Evolutionary conservation across 208 protist genomes (phyloP).

Genomic region (Leishmania mexicana): DNA sequence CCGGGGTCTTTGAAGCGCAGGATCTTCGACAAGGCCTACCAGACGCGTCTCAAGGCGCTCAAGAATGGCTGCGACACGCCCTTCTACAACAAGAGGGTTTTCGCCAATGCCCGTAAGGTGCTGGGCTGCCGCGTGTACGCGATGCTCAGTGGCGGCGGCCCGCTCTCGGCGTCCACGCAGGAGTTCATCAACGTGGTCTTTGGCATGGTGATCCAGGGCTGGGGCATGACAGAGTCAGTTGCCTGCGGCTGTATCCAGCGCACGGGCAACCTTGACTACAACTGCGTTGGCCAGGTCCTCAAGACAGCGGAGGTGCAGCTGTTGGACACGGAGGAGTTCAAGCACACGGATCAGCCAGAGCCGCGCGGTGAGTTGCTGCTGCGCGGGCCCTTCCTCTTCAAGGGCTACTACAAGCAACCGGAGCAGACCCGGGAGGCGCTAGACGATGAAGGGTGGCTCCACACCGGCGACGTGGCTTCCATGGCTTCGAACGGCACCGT

Average conservation of each 20-base stretch:
- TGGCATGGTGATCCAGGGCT: conserved; percentile 84
- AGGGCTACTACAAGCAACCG: conserved; percentile 91
- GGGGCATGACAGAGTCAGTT: conserved; percentile 88
- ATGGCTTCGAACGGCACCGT: conserved; percentile 63
- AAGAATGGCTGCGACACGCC: conserved; percentile 76
- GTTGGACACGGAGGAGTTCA: conserved; percentile 82
- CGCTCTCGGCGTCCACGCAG: conserved; percentile 69
- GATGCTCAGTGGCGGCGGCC: conserved; percentile 85
- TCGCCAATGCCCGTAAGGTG: conserved; percentile 47
- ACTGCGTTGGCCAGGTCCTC: conserved; percentile 73
- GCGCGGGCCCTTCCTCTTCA: conserved; percentile 75
- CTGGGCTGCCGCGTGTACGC: conserved; percentile 75
- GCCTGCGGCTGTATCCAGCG: conserved; percentile 65
- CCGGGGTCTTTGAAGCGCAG: conserved; percentile 53
- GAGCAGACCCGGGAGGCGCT: conserved; percentile 81
- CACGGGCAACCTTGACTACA: conserved; percentile 63
- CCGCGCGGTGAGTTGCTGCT: conserved; percentile 81
- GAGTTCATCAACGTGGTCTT: conserved; percentile 89
- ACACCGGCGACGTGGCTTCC: conserved; percentile 87
- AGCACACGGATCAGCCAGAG: conserved; percentile 74
- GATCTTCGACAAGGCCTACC: conserved; percentile 80
- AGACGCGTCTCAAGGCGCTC: conserved; percentile 60
- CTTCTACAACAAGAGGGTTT: conserved; percentile 82
- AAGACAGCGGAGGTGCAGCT: conserved; percentile 90
- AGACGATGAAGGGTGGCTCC: conserved; percentile 83